A percentile compares a stretch with the other conserved stretches of the same genome.
These are phyloP conservation scores for Fusarium sp. DNA, from an alignment of 2,329 filamentous ascomycete species.

Conservation along the genomic window DNA sequence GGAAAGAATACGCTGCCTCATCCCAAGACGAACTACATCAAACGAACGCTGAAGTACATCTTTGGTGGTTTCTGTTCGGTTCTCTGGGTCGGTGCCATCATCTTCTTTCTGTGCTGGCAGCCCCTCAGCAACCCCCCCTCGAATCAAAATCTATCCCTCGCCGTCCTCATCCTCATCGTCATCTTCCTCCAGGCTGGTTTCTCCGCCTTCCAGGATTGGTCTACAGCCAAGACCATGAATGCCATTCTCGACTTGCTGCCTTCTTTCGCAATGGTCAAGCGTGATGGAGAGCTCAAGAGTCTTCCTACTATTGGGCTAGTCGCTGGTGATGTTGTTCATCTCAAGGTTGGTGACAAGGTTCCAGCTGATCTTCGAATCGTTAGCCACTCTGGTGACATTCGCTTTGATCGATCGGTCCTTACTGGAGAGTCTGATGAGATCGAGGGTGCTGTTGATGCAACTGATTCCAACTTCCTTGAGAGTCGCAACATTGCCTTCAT, in stretches of 20 bases:
- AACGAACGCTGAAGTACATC: conserved; percentile 53
- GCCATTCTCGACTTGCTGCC: conserved; percentile 58
- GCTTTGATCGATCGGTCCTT: conserved; percentile 53
- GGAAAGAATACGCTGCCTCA: conserved; percentile 54
- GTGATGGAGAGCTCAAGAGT: conserved; percentile 53
- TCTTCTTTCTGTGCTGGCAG: conserved; percentile 59
- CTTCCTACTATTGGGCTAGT: conserved; percentile 56
- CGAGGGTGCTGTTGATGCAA: conserved; percentile 51
- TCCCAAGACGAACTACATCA: conserved; percentile 54
- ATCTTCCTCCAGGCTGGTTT: conserved; percentile 58
- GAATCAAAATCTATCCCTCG: conserved; percentile 55
- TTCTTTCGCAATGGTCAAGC: conserved; percentile 53
- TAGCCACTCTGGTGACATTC: conserved; percentile 52
- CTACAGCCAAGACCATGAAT: conserved; percentile 56
- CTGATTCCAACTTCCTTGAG: conserved; percentile 54
- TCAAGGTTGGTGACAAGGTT: conserved; percentile 58
- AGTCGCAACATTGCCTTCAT: conserved; percentile 55
- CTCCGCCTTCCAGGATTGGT: conserved; percentile 59
- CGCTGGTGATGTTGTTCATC: conserved; percentile 56
- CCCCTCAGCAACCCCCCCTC: conserved; percentile 57
- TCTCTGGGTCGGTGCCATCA: conserved; percentile 56
- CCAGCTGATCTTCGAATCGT: conserved; percentile 58
- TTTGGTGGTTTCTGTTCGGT: conserved; percentile 60
- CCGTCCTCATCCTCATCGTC: conserved; percentile 57
- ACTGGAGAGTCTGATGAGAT: conserved; percentile 55